A percentile compares a stretch with the other conserved stretches of the same genome.
These are phyloP conservation scores for Botrytis byssoidea DNA, from an alignment of 2,329 filamentous ascomycete genomes.

Conservation along the genomic window DNA sequence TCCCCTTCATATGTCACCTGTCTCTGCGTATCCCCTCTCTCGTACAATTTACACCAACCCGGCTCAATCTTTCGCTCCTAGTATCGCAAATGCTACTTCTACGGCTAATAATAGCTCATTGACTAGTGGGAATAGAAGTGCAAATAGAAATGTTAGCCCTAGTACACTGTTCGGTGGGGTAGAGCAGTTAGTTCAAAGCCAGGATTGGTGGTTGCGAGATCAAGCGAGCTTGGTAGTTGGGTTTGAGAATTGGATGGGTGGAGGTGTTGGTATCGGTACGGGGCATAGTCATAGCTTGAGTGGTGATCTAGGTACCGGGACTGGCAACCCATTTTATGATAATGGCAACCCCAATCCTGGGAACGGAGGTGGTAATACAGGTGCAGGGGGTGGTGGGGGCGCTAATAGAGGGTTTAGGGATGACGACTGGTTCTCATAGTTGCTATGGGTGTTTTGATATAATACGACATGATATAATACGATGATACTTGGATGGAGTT, in stretches of 20 bases:
- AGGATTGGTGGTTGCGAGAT: conserved; percentile 64
- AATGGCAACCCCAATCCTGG: background rate
- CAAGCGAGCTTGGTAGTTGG: conserved; percentile 59
- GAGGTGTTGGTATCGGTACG: background rate
- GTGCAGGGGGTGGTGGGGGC: background rate
- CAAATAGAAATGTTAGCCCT: conserved; percentile 42
- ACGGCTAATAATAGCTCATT: background rate
- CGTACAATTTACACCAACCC: background rate
- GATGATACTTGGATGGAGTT: background rate
- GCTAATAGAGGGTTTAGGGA: background rate
- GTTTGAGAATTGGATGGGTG: conserved; percentile 58
- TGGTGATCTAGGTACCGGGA: background rate
- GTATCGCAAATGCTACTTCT: background rate
- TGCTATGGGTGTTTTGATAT: background rate
- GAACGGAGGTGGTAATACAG: background rate
- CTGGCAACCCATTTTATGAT: background rate
- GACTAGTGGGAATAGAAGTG: conserved; percentile 9
- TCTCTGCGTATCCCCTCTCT: background rate
- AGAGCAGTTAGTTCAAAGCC: conserved; percentile 60
- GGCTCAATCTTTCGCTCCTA: background rate
- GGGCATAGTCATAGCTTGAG: background rate
- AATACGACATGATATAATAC: background rate
- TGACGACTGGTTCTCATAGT: background rate
- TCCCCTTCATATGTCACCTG: conserved; percentile 6
- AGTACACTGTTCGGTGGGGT: conserved; percentile 58